Evolutionary conservation across 257 asterid genomes (phyloP).

Genomic region (Sherardia arvensis): DNA sequence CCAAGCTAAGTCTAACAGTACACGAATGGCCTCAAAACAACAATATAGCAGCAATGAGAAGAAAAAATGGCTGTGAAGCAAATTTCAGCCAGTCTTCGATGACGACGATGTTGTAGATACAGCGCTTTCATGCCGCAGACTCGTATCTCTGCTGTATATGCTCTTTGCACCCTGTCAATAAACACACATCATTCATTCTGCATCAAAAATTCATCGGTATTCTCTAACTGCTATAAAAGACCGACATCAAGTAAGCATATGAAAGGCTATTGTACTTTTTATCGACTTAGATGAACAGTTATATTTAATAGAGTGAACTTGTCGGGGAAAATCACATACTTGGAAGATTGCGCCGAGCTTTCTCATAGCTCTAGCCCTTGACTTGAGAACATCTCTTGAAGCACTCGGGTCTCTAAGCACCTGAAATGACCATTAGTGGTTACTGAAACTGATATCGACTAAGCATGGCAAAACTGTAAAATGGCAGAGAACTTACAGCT

Average conservation of each 20-base stretch:
- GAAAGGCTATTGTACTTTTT: neutral
- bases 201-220: neutral
- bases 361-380: slow-evolving; percentile 62
- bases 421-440: slow-evolving; percentile 20
- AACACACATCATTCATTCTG: neutral
- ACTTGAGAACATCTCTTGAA: slow-evolving; percentile 52
- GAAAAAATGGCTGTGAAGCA: neutral
- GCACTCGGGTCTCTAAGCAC: slow-evolving; percentile 62
- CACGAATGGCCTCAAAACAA: neutral
- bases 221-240: neutral
- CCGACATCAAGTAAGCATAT: neutral
- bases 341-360: slow-evolving; percentile 68
- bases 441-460: neutral
- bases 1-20: neutral
- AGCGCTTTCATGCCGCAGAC: slow-evolving; percentile 31
- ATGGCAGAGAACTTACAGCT: slow-evolving; percentile 37
- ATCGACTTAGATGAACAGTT: neutral
- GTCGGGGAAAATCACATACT: slow-evolving; percentile 27
- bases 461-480: neutral
- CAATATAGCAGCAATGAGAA: neutral
- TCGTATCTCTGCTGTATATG: slow-evolving; percentile 28
- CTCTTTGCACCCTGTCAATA: slow-evolving; percentile 48
- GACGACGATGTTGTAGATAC: slow-evolving; percentile 12
- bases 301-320: neutral
- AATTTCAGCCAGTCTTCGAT: slow-evolving; percentile 15